phyloP scores from a whole-genome alignment of 257 asterid genomes.

The Primulina huaijiensis region DNA sequence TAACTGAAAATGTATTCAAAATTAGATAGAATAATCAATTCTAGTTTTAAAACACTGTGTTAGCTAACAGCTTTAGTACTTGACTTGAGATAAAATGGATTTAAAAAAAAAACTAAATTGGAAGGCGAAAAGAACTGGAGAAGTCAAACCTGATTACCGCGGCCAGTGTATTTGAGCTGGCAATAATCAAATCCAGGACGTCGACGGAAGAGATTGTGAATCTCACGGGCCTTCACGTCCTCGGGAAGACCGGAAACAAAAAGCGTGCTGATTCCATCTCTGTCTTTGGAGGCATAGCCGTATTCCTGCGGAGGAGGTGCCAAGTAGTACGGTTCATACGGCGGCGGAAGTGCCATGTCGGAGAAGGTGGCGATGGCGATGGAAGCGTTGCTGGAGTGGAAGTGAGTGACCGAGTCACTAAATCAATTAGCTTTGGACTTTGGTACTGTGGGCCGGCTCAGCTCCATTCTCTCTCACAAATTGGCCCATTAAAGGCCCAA shows the following conservation, averaged over 20 bases:
- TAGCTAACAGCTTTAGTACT: neutral
- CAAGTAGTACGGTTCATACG: slow-evolving; percentile 65
- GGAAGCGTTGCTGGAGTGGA: slow-evolving; percentile 10
- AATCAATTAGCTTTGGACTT: neutral
- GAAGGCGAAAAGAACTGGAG: no score
- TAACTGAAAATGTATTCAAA: no score
- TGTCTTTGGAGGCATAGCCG: slow-evolving; percentile 35
- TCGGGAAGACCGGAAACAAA: slow-evolving; percentile 96
- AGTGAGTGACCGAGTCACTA: no score
- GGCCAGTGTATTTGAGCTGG: slow-evolving; percentile 97
- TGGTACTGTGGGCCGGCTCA: neutral
- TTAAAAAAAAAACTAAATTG: neutral
- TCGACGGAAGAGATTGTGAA: slow-evolving; percentile 95
- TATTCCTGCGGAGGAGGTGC: slow-evolving; percentile 47
- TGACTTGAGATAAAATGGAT: neutral
- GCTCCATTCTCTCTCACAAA: neutral
- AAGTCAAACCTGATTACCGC: slow-evolving; percentile 76
- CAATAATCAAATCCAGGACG: slow-evolving; percentile 83
- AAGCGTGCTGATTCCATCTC: slow-evolving; percentile 65
- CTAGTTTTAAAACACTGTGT: no score
- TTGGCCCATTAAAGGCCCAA: no score
- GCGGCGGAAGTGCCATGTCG: slow-evolving; percentile 64
- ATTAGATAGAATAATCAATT: no score
- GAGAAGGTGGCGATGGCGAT: slow-evolving; percentile 11
- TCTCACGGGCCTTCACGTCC: slow-evolving; percentile 97